Evolutionary conservation across 2,329 filamentous ascomycete genomes (phyloP), one percentile per base, ranked within the genome.

Genomic region (Cercospora citrullina): DNA sequence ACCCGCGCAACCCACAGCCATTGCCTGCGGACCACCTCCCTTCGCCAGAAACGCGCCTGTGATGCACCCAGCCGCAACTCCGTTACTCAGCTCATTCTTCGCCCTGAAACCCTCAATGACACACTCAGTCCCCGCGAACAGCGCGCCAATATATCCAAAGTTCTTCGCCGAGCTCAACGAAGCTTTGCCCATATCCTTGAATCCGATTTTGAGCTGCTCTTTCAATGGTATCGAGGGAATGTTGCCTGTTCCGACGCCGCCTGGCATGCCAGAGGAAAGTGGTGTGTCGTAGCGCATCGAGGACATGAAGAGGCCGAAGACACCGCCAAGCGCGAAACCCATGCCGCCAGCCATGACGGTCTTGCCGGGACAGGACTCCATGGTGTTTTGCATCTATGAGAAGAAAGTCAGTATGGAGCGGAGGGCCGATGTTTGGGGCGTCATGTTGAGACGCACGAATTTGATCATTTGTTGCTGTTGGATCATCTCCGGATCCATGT

Each of bases 271-370:
- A 60, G 84, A 80, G 42, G 84, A 90, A 81, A 93, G 90, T 68
- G 94, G 92, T 0, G 94, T 97, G 79, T 99, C 95, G 87, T 99
- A 99, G 81, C 93, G 91, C 95, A 99, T 99, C 28, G 92, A 95
- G 68, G 94, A 93, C 94, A 98, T 99, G 84, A 99, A 99, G 76
- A 98, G 87, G 74, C 95, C 95, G 75, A 99, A 99, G 53, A 96
- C 84, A 76, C 93, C 95, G 71, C 95, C 95, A 72, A 99, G 90
- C 42, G 90, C 95, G 76, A 97, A 97, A 16, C 95, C 95, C 88
- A 96, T 96, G 26, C 91, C 92, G 66, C 94, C 95, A 0, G 94
- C 91, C 81, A 99, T 91, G 74, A 88, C 90, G 18, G 93, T 91
- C 81, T 99, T 99, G 67, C 90, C 90, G 26, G 90, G 88, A 79